Conservation (phyloP, 2,329 filamentous ascomycete genomes). For the Verticillium nonalfalfae region DNA sequence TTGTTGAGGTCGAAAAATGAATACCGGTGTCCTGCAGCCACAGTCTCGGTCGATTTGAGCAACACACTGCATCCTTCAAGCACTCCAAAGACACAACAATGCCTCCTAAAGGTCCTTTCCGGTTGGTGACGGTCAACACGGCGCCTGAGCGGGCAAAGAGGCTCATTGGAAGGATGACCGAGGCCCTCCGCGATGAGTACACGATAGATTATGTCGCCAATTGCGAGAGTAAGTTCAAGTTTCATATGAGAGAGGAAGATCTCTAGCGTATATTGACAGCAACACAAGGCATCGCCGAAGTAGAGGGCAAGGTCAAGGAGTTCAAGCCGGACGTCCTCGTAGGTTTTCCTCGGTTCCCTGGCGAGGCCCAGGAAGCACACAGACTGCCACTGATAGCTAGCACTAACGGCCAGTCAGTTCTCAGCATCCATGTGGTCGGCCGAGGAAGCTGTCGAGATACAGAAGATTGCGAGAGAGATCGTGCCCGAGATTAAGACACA, state of each 20-base stretch:
- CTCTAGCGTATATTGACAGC: not conserved
- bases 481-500: slow-evolving; percentile 42
- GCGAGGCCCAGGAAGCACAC: not conserved
- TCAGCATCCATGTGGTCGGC: slow-evolving; percentile 49
- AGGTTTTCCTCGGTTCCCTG: not conserved
- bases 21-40: too few species aligned
- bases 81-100: slow-evolving; percentile 2
- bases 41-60: too few species aligned
- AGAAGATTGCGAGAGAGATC: slow-evolving; percentile 32
- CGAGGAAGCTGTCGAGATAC: slow-evolving; percentile 39
- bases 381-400: not conserved
- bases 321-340: slow-evolving; percentile 21
- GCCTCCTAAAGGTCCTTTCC: slow-evolving; percentile 48
- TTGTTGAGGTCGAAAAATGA: too few species aligned
- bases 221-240: slow-evolving; percentile 43
- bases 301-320: slow-evolving; percentile 41
- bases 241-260: not conserved
- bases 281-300: slow-evolving; percentile 45
- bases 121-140: slow-evolving; percentile 62
- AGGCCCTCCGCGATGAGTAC: slow-evolving; percentile 56
- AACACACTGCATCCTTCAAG: too few species aligned
- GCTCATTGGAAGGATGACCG: slow-evolving; percentile 54
- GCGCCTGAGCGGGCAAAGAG: slow-evolving; percentile 58
- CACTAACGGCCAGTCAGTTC: slow-evolving; percentile 33
- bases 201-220: slow-evolving; percentile 58